phyloP scores from a whole-genome alignment of 176 grass and related monocot species.

The Oropetium thomaeum region DNA sequence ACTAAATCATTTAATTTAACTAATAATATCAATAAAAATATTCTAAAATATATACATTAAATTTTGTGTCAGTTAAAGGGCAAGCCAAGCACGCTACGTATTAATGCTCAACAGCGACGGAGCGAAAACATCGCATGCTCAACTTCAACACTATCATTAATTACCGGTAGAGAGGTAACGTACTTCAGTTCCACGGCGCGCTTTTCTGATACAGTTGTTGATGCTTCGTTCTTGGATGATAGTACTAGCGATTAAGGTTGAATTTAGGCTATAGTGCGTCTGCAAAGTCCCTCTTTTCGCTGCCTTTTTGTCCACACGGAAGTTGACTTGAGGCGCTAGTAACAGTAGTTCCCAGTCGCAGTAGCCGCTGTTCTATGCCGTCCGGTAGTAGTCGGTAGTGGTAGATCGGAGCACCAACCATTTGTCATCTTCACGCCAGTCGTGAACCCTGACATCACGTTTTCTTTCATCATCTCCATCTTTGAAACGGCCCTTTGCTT shows the following conservation, averaged over 20 bases:
- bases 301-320: constrained; percentile 17
- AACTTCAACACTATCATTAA: not conserved
- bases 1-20: no score
- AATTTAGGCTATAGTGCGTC: not conserved
- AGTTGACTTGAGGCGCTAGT: not conserved
- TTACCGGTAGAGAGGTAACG: no score
- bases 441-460: not conserved
- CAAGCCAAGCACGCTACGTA: no score
- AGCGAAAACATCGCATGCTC: no score
- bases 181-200: not conserved
- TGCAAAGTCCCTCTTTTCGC: not conserved
- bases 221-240: not conserved
- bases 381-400: no score
- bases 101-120: no score
- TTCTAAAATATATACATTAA: no score
- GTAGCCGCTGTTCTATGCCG: no score
- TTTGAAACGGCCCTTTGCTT: not conserved
- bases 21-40: no score
- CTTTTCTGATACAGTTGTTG: not conserved
- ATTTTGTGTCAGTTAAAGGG: no score
- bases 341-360: not conserved
- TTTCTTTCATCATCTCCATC: not conserved
- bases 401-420: not conserved
- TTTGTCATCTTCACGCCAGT: not conserved
- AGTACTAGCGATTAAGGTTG: not conserved